phyloP scores from a whole-genome alignment of 371 early-diverging fungal species.

The Rhizomucor pusillus region DNA sequence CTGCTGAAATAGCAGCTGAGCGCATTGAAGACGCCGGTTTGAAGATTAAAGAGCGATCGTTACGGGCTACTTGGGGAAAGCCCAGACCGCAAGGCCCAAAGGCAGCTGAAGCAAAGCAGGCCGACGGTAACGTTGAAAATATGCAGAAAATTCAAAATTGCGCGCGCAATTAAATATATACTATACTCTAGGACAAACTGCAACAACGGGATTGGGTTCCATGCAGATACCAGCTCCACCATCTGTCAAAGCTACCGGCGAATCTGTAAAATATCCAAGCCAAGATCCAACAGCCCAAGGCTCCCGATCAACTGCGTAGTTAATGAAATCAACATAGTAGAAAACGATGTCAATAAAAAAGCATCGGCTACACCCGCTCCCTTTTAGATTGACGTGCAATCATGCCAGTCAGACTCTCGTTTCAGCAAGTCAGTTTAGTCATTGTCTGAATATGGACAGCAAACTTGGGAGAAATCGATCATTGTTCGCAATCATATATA shows the following conservation, averaged over 20 bases:
- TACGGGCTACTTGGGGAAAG: slow-evolving; percentile 64
- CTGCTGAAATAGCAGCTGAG: slow-evolving; percentile 77
- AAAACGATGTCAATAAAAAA: background rate
- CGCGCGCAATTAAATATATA: background rate
- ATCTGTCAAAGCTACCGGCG: slow-evolving; percentile 18
- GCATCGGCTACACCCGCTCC: too few relatives aligned
- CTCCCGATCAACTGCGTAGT: slow-evolving; percentile 15
- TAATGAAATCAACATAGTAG: background rate
- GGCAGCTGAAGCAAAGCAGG: slow-evolving; percentile 37
- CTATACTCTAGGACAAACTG: slow-evolving; percentile 7
- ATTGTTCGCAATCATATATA: too few relatives aligned
- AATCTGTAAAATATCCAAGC: slow-evolving; percentile 39
- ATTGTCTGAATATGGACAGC: too few relatives aligned
- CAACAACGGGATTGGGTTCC: slow-evolving; percentile 16
- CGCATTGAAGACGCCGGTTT: slow-evolving; percentile 49
- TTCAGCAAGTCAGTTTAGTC: too few relatives aligned
- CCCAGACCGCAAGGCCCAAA: slow-evolving; percentile 58
- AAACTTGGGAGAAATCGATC: too few relatives aligned
- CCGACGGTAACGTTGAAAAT: slow-evolving; percentile 1
- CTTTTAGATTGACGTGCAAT: too few relatives aligned
- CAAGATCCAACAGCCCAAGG: slow-evolving; percentile 50
- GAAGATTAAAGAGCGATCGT: slow-evolving; percentile 43
- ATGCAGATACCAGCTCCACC: slow-evolving; percentile 48
- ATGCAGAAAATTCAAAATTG: background rate
- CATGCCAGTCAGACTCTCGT: too few relatives aligned